Percentiles rank a stretch among this genome's conserved stretches.
Evolutionary conservation across 1,284 basidiomycete genomes (phyloP).

Genomic region (Dichomitus squalens): DNA sequence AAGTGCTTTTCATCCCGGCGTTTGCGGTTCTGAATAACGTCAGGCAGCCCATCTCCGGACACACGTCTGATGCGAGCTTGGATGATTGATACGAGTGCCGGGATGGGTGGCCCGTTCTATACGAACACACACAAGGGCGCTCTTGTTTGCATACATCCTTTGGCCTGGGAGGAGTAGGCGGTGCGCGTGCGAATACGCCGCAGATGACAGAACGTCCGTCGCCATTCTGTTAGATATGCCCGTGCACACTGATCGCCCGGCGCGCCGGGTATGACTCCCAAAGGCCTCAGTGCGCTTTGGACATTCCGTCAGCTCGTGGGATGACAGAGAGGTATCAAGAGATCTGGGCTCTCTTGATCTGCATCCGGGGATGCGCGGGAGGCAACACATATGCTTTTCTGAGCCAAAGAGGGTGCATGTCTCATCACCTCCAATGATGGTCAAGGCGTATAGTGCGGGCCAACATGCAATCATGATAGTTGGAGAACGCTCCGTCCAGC

Average conservation of each 20-base stretch:
- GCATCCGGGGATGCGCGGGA: neutral
- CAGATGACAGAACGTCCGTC: constrained; percentile 22
- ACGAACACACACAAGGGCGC: constrained; percentile 1
- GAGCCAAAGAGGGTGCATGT: neutral
- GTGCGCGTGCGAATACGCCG: constrained; percentile 23
- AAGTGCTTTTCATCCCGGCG: neutral
- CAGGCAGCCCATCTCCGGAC: neutral
- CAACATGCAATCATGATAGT: constrained; percentile 19
- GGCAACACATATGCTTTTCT: constrained; percentile 1
- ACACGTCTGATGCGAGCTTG: constrained; percentile 3
- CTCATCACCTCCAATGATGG: constrained; percentile 1
- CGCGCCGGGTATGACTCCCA: neutral
- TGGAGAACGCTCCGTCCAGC: constrained; percentile 4
- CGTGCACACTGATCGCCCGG: neutral
- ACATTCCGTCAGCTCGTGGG: neutral
- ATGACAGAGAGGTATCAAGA: neutral
- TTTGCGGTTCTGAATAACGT: neutral
- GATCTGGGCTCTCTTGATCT: neutral
- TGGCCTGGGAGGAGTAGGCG: constrained; percentile 15
- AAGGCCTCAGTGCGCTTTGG: neutral
- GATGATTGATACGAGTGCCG: constrained; percentile 5
- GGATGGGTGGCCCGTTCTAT: neutral
- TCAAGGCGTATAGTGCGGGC: constrained; percentile 10
- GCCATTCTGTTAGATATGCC: constrained; percentile 20
- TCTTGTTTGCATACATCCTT: neutral